phyloP scores from a whole-genome alignment of 1,284 basidiomycete species.

The Chondrostereum purpureum region DNA sequence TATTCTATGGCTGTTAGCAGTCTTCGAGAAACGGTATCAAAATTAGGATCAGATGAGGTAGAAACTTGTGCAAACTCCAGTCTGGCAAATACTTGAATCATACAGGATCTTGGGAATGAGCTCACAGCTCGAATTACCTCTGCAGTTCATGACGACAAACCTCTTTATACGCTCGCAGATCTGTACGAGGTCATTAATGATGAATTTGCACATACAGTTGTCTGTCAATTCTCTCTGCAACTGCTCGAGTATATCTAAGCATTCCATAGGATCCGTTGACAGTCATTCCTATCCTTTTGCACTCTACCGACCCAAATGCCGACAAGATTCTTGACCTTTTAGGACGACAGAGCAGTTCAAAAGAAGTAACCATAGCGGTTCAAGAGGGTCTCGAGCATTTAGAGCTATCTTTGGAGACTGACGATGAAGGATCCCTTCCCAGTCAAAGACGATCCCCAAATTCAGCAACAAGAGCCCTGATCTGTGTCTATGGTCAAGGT shows the following conservation, averaged over 20 bases:
- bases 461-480: neutral
- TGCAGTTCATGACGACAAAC: constrained; percentile 1
- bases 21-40: too few relatives aligned
- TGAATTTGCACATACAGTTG: neutral
- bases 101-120: neutral
- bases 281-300: neutral
- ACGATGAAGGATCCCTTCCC: neutral
- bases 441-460: neutral
- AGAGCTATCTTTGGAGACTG: neutral
- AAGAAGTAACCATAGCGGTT: constrained; percentile 1
- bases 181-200: neutral
- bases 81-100: too few relatives aligned
- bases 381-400: constrained; percentile 2
- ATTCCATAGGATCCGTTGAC: constrained; percentile 3
- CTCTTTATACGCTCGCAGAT: neutral
- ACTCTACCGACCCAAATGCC: neutral
- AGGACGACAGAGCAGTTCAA: neutral
- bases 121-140: constrained; percentile 1
- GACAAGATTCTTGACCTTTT: neutral
- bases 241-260: too few relatives aligned
- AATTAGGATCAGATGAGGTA: too few relatives aligned
- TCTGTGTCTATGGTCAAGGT: neutral
- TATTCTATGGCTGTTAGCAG: too few relatives aligned
- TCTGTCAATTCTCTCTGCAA: neutral
- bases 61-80: too few relatives aligned